Conservation (phyloP, 129 eudicot genomes). For the Oenanthe sinensis region DNA sequence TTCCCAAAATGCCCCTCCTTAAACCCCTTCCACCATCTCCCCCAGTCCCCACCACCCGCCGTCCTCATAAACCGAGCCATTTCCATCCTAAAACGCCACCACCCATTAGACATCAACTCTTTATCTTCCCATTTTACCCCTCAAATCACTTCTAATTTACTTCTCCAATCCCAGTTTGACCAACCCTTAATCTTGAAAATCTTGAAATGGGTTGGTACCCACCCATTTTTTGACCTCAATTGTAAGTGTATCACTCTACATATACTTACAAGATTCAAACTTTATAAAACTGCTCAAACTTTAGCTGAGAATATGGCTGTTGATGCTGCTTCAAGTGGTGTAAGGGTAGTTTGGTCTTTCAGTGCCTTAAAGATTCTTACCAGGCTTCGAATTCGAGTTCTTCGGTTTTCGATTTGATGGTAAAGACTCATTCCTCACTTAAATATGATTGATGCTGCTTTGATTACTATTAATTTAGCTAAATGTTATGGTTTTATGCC, state of each 20-base stretch:
- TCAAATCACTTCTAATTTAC: conserved; percentile 50
- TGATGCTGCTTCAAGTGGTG: conserved; percentile 12
- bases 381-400: conserved; percentile 56
- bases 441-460: conserved; percentile 55
- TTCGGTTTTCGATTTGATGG: conserved; percentile 75
- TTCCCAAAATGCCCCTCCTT: not conserved
- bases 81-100: conserved; percentile 59
- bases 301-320: conserved; percentile 50
- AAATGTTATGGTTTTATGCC: conserved; percentile 66
- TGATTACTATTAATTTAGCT: conserved; percentile 48
- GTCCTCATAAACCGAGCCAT: conserved; percentile 44
- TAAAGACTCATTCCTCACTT: conserved; percentile 54
- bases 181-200: conserved; percentile 52
- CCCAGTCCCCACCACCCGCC: no score
- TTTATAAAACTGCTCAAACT: conserved; percentile 57
- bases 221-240: conserved; percentile 49
- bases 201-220: conserved; percentile 56
- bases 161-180: conserved; percentile 50
- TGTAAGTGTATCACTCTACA: conserved; percentile 58
- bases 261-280: conserved; percentile 69
- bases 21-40: not conserved
- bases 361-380: conserved; percentile 38
- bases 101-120: conserved; percentile 35
- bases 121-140: conserved; percentile 62
- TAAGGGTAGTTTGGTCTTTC: conserved; percentile 40